Base-by-base conservation (phyloP, 2,329 filamentous ascomycete genomes). In the Epichloe sp. region DNA sequence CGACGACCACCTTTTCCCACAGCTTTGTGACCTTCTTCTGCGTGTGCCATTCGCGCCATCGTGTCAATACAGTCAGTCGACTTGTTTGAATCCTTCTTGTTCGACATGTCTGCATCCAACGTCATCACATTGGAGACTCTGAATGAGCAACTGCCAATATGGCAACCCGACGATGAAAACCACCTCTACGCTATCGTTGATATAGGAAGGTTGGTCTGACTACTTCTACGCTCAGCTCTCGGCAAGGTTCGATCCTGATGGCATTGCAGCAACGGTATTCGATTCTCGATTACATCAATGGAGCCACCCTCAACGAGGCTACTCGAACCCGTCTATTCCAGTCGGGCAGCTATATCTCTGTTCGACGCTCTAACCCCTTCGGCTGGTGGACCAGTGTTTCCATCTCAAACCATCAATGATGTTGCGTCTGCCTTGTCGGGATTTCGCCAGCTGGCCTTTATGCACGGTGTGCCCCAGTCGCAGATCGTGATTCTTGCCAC, bases 271-370 rank as follows among this genome's bases (percentile, higher is more conserved):
- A 96, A 95, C 72, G 90, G 89, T 60, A 91, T 95, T 60, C 87
- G 90, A 51, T 95, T 95, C 73, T 91, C 88, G 44, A 88, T 95
- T 60, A 87, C 88, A 8, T 82, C 88, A 57, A 75, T 94, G n/a
- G 77, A 82, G 4, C 82, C 85, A 21, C 79, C 81, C 4, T 79
- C 73, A 40, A 76, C 85, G 23, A 84, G 89, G 23, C 79, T 89
- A 23, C 75, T 95, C 42, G 82, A 77, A 17, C 90, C 85, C 26
- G 60, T 95, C 51, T 94, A 88, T 67, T 80, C 85, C 59, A 81
- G 88, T 59, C 83, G 90, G 5, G 84, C 82, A 10, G 78, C 76
- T 21, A 93, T 96, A 52, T 95, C 89, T 2, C 77, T 96, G 11
- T 95, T 93, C 68, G 88, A 95, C 62, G 88, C 88, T 1, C 68